Conservation (phyloP, 805 yeast species). For the Ogataea paradorogensis region DNA sequence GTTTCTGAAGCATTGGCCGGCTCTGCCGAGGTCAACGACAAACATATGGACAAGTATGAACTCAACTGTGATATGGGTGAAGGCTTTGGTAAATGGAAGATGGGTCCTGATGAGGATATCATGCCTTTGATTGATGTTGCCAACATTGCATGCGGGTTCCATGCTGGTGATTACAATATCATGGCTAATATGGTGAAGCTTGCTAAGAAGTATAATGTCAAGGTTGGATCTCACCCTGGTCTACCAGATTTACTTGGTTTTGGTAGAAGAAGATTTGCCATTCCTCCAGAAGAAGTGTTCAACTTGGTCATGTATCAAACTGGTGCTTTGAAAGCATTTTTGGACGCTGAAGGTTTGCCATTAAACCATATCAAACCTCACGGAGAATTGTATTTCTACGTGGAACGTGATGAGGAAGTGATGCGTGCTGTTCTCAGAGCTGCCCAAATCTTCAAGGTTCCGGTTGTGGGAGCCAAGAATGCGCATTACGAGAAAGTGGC, state of each 20-base stretch:
- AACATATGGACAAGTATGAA: conserved; percentile 24
- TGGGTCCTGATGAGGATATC: conserved; percentile 40
- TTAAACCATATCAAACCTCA: conserved; percentile 38
- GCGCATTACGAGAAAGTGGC: conserved; percentile 30
- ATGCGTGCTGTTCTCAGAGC: conserved; percentile 37
- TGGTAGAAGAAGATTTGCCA: conserved; percentile 37
- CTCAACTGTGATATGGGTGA: conserved; percentile 26
- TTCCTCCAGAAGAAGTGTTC: conserved; percentile 37
- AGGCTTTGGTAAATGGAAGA: conserved; percentile 37
- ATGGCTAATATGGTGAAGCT: conserved; percentile 35
- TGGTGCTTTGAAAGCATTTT: conserved; percentile 38
- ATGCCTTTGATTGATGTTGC: conserved; percentile 40
- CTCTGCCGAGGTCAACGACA: conserved; percentile 20
- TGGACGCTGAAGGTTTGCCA: conserved; percentile 35
- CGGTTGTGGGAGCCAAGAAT: conserved; percentile 38
- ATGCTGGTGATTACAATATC: conserved; percentile 39
- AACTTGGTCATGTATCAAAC: conserved; percentile 38
- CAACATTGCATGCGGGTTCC: conserved; percentile 41
- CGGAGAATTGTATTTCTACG: conserved; percentile 38
- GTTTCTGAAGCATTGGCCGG: conserved; percentile 10
- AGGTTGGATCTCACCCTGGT: conserved; percentile 41
- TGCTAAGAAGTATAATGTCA: conserved; percentile 36
- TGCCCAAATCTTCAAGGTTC: conserved; percentile 35
- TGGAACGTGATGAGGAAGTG: conserved; percentile 35
- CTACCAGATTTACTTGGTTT: conserved; percentile 39